Conservation (phyloP, 148 eudicot species). For the Agrostemma githago region DNA sequence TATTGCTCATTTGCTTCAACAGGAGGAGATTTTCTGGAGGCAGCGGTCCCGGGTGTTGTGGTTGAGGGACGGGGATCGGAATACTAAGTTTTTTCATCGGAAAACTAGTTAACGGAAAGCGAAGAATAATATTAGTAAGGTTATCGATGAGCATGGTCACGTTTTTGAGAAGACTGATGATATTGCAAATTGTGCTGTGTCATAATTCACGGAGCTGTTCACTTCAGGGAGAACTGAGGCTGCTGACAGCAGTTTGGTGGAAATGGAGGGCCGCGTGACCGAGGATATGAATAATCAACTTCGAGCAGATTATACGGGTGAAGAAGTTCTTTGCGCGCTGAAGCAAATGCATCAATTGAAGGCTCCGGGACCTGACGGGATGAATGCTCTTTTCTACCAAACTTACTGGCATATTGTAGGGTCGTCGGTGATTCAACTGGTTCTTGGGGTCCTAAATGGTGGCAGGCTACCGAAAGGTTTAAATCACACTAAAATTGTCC, state of each 20-base stretch:
- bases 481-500: background rate
- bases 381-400: too few relatives aligned
- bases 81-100: background rate
- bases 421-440: background rate
- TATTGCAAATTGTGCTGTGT: background rate
- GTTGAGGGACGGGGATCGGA: background rate
- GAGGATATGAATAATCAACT: background rate
- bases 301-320: background rate
- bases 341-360: background rate
- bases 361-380: background rate
- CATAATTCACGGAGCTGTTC: too few relatives aligned
- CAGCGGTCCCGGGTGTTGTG: background rate
- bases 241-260: too few relatives aligned
- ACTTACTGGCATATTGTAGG: background rate
- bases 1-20: background rate
- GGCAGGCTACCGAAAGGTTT: background rate
- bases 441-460: background rate
- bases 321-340: background rate
- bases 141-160: too few relatives aligned
- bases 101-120: background rate
- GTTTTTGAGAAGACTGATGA: too few relatives aligned
- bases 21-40: background rate
- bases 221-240: too few relatives aligned
- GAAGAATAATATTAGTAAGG: background rate
- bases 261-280: background rate